Conservation (phyloP, 805 yeast genomes). For the Teunomyces funiuensis region DNA sequence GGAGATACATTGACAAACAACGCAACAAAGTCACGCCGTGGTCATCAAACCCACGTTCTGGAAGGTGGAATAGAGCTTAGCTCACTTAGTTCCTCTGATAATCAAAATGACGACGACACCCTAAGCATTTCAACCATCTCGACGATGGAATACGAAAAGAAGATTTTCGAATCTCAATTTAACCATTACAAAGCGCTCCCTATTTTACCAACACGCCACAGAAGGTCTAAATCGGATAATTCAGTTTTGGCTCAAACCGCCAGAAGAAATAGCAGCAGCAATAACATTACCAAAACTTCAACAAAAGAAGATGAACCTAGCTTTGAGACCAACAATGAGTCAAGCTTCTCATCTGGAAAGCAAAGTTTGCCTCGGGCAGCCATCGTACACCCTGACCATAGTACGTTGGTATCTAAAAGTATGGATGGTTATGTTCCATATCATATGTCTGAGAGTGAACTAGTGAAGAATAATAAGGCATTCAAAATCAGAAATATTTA, state of each 20-base stretch:
- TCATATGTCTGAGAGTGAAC: slow-evolving; percentile 22
- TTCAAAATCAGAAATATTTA: slow-evolving; percentile 35
- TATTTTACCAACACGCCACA: slow-evolving; percentile 1
- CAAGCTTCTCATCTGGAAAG: neutral
- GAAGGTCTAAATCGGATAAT: neutral
- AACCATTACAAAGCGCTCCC: slow-evolving; percentile 26
- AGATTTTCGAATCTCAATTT: slow-evolving; percentile 39
- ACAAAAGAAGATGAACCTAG: neutral
- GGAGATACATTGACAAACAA: neutral
- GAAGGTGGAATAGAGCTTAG: neutral
- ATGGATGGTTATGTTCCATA: slow-evolving; percentile 3
- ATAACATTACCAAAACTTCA: neutral
- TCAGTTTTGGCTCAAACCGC: neutral
- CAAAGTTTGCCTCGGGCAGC: neutral
- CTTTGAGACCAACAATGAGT: neutral
- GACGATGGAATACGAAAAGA: slow-evolving; percentile 39
- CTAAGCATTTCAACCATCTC: slow-evolving; percentile 34
- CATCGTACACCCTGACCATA: neutral
- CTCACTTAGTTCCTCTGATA: neutral
- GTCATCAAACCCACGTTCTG: neutral
- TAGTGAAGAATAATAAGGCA: slow-evolving; percentile 35
- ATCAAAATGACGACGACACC: slow-evolving; percentile 18
- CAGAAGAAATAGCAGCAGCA: neutral
- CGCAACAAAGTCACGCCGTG: neutral
- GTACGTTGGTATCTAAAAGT: slow-evolving; percentile 1